Percentiles rank a stretch among this genome's conserved stretches.
Evolutionary conservation across 768 basidiomycete species (phyloP).

Genomic region (Russula compacta): DNA sequence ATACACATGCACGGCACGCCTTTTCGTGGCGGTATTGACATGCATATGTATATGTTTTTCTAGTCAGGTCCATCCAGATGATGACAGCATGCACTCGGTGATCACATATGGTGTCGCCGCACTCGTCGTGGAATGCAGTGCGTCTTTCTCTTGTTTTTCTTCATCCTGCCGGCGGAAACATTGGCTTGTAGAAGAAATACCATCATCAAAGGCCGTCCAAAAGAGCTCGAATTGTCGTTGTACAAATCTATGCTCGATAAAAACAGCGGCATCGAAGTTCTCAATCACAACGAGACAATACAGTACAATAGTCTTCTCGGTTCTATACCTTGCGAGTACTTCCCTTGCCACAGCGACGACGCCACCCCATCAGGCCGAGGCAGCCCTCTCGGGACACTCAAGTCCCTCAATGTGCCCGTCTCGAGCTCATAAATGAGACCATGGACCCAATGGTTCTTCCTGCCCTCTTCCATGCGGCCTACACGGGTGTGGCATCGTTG

Average conservation of each 20-base stretch:
- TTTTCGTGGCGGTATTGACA: not conserved
- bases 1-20: not conserved
- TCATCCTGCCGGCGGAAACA: too few relatives aligned
- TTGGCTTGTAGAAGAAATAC: too few relatives aligned
- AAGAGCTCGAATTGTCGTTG: too few relatives aligned
- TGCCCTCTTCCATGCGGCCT: slow-evolving; percentile 24
- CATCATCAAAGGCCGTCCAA: too few relatives aligned
- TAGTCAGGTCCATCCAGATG: slow-evolving; percentile 67
- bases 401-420: slow-evolving; percentile 25
- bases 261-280: too few relatives aligned
- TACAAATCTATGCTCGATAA: too few relatives aligned
- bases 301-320: too few relatives aligned
- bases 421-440: slow-evolving; percentile 35
- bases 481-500: slow-evolving; percentile 19
- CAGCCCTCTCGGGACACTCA: slow-evolving; percentile 15
- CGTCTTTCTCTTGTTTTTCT: slow-evolving; percentile 28
- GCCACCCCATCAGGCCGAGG: not conserved
- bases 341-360: not conserved
- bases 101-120: slow-evolving; percentile 63
- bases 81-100: slow-evolving; percentile 63
- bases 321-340: too few relatives aligned
- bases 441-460: slow-evolving; percentile 46
- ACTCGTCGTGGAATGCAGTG: slow-evolving; percentile 72
- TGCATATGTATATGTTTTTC: not conserved
- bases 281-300: too few relatives aligned